Conservation (phyloP, 169 alveolate genomes). For the Miamiensis avidus region DNA sequence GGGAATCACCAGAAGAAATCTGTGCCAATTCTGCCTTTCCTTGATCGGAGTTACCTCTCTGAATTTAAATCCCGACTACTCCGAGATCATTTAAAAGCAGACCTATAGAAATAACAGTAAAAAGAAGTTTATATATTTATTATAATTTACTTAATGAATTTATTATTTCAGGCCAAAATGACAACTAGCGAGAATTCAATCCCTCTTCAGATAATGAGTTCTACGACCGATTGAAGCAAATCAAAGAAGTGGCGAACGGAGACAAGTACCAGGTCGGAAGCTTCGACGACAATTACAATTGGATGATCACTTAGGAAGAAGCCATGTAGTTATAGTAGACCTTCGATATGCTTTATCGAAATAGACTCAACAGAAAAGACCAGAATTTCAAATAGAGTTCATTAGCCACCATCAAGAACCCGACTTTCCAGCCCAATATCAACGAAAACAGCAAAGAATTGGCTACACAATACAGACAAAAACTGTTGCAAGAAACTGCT, state of each 20-base stretch:
- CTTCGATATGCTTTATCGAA: constrained; percentile 40
- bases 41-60: constrained; percentile 41
- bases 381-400: no score
- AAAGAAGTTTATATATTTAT: not conserved
- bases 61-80: constrained; percentile 9
- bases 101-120: constrained; percentile 9
- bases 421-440: constrained; percentile 33
- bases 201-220: not conserved
- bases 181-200: not conserved
- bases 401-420: constrained; percentile 24
- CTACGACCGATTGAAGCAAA: not conserved
- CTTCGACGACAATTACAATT: constrained; percentile 5
- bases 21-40: constrained; percentile 34
- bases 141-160: no score
- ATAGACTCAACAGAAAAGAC: constrained; percentile 38
- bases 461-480: constrained; percentile 40
- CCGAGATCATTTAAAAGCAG: constrained; percentile 6
- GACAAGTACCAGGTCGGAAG: not conserved
- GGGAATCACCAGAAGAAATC: constrained; percentile 53
- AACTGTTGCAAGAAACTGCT: constrained; percentile 40
- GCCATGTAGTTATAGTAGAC: constrained; percentile 25
- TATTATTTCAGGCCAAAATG: not conserved
- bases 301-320: constrained; percentile 33
- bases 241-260: constrained; percentile 19
- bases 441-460: constrained; percentile 23